Base-by-base conservation (phyloP, 1,139 yeast genomes). In the Lipomyces yarrowii region DNA sequence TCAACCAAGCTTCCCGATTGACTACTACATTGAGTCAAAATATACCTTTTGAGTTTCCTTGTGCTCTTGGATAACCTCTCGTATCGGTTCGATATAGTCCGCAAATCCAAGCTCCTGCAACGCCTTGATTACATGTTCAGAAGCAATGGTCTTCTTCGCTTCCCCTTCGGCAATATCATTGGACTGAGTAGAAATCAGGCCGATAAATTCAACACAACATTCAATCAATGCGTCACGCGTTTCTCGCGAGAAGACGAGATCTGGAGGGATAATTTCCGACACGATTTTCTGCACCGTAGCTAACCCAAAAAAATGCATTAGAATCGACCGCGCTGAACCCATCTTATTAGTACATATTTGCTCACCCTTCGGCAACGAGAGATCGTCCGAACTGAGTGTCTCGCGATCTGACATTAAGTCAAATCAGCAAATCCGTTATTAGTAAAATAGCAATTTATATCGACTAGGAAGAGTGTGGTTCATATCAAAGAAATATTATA, bases 81-180 rank as follows among this genome's bases (percentile, higher is more conserved):
- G 90, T 62, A 94, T 86, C 21, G 91, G 88, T 56, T 89, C 96
- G 62, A 94, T 83, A 76, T 94, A 94, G 70, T 90, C 92, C 63
- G 84, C 85, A 77, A 92, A 94, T 57, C 97, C 99, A 69, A 94
- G 82, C 73, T 91, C 97, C 70, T 87, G 89, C 61, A 94, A 81
- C 0, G 99, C 98, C 75, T 89, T 90, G 69, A 94, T 85, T 59
- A 94, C 98, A 77, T 94, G 99, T 76, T 94, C 99, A 1, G 97
- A 89, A 0, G 98, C 97, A 63, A 94, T 94, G 8, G 99, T 94
- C 78, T 94, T 96, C 78, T 94, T 94, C 62, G 96, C 89, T 75
- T 94, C 99, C 74, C 90, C 90, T 74, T 94, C 99, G 0, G 99
- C 98, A 71, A 94, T 91, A 71, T 96, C 99, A 75, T 96, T 93